phyloP scores from a whole-genome alignment of 2,329 filamentous ascomycete genomes.

The Neopestalotiopsis clavispora region DNA sequence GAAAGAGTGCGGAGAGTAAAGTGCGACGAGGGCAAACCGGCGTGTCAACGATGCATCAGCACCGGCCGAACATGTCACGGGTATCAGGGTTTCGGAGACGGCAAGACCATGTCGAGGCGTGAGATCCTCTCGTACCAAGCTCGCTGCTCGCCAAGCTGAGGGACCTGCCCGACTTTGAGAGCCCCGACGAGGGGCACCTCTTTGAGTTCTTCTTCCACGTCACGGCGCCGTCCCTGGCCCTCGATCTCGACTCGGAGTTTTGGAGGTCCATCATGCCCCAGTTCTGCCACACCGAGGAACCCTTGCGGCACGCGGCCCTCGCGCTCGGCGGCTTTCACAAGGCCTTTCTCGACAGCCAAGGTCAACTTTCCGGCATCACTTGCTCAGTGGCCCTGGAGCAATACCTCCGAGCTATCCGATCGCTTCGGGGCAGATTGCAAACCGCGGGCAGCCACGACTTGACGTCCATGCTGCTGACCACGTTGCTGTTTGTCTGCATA shows the following conservation, averaged over 20 bases:
- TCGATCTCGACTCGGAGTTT: neutral
- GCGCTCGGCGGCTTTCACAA: constrained; percentile 9
- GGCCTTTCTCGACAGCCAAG: neutral
- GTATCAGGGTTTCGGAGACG: neutral
- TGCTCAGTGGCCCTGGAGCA: neutral
- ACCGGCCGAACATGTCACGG: constrained; percentile 3
- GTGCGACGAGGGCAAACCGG: constrained; percentile 6
- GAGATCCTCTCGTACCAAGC: neutral
- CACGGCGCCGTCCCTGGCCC: neutral
- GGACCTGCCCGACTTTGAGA: neutral
- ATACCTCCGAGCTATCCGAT: neutral
- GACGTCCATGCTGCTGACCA: neutral
- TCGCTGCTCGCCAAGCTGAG: neutral
- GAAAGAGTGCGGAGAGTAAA: constrained; percentile 3
- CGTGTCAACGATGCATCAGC: neutral
- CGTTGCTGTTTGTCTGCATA: constrained; percentile 5
- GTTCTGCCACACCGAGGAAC: neutral
- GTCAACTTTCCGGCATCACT: too few species aligned
- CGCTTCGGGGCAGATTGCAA: neutral
- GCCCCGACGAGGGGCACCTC: neutral
- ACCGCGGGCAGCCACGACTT: neutral
- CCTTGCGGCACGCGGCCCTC: neutral
- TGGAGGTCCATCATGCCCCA: neutral
- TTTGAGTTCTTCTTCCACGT: neutral
- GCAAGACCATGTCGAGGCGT: neutral